Percentiles rank a stretch among this genome's conserved stretches.
phyloP scores from a whole-genome alignment of 371 early-diverging fungal genomes.

The Haplosporangium sp. region DNA sequence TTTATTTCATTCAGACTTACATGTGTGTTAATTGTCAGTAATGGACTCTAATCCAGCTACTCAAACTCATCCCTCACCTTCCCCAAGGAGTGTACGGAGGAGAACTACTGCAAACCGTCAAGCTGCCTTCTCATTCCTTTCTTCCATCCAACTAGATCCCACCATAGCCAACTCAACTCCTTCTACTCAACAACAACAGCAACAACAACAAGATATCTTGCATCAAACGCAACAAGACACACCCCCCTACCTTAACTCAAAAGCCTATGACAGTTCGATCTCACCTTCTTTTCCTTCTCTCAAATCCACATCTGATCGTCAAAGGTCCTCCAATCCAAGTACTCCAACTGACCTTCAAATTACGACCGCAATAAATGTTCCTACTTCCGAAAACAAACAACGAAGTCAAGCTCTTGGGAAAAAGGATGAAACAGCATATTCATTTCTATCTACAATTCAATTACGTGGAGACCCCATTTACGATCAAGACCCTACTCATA shows the following conservation, averaged over 20 bases:
- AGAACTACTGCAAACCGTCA: constrained; percentile 32
- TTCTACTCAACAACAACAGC: neutral
- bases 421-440: constrained; percentile 35
- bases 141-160: constrained; percentile 43
- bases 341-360: constrained; percentile 1
- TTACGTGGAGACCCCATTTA: constrained; percentile 21
- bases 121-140: constrained; percentile 47
- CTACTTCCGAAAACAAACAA: neutral
- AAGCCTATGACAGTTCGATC: neutral
- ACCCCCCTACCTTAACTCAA: neutral
- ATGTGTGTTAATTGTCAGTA: neutral
- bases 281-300: neutral
- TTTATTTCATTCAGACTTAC: neutral
- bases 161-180: neutral
- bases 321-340: constrained; percentile 3
- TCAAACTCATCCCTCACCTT: neutral
- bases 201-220: neutral
- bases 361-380: neutral
- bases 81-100: constrained; percentile 21
- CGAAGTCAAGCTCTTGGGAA: constrained; percentile 12
- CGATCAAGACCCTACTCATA: neutral
- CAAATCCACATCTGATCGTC: neutral
- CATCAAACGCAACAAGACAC: neutral
- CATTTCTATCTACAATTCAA: constrained; percentile 37
- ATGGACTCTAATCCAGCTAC: neutral